Evolutionary conservation across 345 rosid species (phyloP).

Genomic region (Eucalyptus viminalis): DNA sequence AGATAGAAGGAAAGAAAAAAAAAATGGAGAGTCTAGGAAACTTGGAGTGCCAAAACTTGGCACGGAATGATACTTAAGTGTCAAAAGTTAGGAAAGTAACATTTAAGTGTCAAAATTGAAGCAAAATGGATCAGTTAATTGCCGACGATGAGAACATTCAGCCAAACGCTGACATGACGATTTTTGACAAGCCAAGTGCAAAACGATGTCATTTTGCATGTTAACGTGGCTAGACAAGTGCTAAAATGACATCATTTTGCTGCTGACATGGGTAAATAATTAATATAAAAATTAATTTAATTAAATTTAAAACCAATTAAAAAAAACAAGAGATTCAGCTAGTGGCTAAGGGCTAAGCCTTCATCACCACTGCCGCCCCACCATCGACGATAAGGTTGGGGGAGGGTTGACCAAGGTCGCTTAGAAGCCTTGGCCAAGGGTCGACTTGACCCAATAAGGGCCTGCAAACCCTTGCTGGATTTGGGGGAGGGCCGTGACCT

Average conservation of each 20-base stretch:
- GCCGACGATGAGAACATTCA: rapidly evolving
- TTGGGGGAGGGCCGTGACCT: rapidly evolving
- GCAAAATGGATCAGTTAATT: rapidly evolving
- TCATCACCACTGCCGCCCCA: rapidly evolving
- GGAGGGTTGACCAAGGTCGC: rapidly evolving
- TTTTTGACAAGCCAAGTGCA: too few species aligned
- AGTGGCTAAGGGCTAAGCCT: rapidly evolving
- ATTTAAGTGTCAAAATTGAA: rapidly evolving
- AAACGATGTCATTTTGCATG: rapidly evolving
- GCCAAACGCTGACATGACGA: rapidly evolving
- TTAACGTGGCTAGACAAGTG: rapidly evolving
- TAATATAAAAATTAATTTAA: too few species aligned
- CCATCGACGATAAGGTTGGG: rapidly evolving
- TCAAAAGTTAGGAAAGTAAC: too few species aligned
- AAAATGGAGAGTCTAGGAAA: too few species aligned
- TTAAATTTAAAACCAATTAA: too few species aligned
- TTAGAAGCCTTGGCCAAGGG: too few species aligned
- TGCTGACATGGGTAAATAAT: too few species aligned
- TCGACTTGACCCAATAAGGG: rapidly evolving
- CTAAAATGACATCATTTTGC: rapidly evolving
- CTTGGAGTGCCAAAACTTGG: rapidly evolving
- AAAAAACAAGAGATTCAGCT: rapidly evolving
- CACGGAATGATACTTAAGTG: rapidly evolving
- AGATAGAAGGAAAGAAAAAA: too few species aligned
- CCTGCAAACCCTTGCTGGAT: rapidly evolving